Conservation (phyloP, 352 stramenopile genomes). For the Phytophthora capsici region DNA sequence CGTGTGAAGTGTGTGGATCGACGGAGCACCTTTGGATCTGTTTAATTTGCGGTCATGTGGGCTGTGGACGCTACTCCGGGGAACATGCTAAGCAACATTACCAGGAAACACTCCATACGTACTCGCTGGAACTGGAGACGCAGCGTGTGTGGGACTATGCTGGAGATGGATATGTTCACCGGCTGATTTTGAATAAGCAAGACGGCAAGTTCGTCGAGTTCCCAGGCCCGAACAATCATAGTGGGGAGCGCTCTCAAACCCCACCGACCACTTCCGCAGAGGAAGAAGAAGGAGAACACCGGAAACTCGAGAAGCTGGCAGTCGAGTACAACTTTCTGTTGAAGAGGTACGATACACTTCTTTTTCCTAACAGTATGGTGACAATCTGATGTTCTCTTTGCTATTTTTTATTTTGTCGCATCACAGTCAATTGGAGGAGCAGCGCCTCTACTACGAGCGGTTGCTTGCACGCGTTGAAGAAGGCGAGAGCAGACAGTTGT, state of each 20-base stretch:
- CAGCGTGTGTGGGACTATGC: conserved; percentile 97
- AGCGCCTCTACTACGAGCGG: conserved; percentile 94
- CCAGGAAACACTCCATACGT: conserved; percentile 93
- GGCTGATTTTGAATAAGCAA: conserved; percentile 90
- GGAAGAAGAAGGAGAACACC: conserved; percentile 93
- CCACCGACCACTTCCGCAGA: conserved; percentile 71
- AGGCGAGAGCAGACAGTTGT: conserved; percentile 55
- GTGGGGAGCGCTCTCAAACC: conserved; percentile 73
- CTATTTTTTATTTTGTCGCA: conserved; percentile 1
- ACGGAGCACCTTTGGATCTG: conserved; percentile 97
- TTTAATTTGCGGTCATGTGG: conserved; percentile 95
- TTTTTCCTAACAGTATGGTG: neutral
- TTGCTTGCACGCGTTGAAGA: conserved; percentile 68
- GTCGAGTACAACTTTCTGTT: conserved; percentile 97
- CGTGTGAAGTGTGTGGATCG: conserved; percentile 95
- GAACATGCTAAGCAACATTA: conserved; percentile 96
- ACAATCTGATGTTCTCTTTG: neutral
- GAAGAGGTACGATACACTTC: conserved; percentile 71
- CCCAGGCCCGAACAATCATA: conserved; percentile 80
- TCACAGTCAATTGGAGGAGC: conserved; percentile 93
- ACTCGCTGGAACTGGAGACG: conserved; percentile 95
- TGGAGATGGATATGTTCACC: conserved; percentile 89
- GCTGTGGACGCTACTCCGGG: conserved; percentile 96
- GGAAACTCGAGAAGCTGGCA: conserved; percentile 96
- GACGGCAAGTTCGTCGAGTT: conserved; percentile 97